A percentile compares a stretch with the other conserved stretches of the same genome.
phyloP scores from a whole-genome alignment of 441 rosid genomes.

The Erodium trifolium region DNA sequence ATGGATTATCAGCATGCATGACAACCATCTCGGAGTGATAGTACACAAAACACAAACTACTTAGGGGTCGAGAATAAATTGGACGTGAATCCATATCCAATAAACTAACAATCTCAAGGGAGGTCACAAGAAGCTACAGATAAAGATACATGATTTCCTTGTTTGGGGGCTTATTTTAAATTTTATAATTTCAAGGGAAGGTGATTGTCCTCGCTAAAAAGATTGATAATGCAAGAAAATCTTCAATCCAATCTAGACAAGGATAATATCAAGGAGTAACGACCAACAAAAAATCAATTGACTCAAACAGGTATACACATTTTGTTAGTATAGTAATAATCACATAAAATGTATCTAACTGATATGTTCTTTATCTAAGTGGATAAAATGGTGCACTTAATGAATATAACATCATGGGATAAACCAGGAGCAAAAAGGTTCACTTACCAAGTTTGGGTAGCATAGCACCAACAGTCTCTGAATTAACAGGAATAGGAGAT shows the following conservation, averaged over 20 bases:
- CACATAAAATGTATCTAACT: background rate
- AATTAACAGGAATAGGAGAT: slow-evolving; percentile 60
- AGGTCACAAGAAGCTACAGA: background rate
- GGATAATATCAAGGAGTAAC: background rate
- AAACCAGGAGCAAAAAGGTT: slow-evolving; percentile 5
- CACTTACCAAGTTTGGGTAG: slow-evolving; percentile 82
- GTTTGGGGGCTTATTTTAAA: too few relatives aligned
- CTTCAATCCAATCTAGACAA: too few relatives aligned
- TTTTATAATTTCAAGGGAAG: background rate
- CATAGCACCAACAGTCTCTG: slow-evolving; percentile 87
- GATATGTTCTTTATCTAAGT: background rate
- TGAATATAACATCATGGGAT: background rate
- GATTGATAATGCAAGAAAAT: background rate
- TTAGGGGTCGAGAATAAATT: too few relatives aligned
- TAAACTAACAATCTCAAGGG: background rate
- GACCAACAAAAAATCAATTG: background rate
- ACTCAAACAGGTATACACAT: too few relatives aligned
- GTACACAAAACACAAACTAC: too few relatives aligned
- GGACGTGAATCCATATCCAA: too few relatives aligned
- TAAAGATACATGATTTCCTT: too few relatives aligned
- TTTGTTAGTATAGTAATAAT: background rate
- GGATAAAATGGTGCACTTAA: background rate
- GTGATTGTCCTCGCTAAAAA: background rate
- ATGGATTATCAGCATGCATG: slow-evolving; percentile 14
- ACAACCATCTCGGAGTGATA: slow-evolving; percentile 8